Conservation (phyloP, 495 filamentous ascomycete genomes). For the Cudoniella acicularis region DNA sequence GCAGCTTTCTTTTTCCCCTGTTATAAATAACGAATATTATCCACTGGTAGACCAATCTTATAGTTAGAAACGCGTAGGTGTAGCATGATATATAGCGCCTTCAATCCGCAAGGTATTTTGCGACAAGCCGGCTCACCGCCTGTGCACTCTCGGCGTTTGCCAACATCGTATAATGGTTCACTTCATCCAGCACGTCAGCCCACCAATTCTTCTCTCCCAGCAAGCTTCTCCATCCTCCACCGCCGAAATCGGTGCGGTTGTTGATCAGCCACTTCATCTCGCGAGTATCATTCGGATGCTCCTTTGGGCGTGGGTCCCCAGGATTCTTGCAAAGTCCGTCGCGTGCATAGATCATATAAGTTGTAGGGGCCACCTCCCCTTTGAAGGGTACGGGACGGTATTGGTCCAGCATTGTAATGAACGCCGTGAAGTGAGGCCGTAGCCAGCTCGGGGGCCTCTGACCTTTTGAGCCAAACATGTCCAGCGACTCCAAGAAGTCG, state of each 20-base stretch:
- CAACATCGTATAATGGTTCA: too few species aligned
- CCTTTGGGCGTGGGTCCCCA: too few species aligned
- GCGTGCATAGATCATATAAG: slow-evolving; percentile 6
- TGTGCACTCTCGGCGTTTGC: too few species aligned
- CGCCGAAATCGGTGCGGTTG: slow-evolving; percentile 5
- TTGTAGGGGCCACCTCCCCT: background rate
- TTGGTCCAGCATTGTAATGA: background rate
- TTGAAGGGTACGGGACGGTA: background rate
- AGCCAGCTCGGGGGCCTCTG: background rate
- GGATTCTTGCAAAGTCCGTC: background rate
- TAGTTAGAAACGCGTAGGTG: too few species aligned
- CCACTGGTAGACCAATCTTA: too few species aligned
- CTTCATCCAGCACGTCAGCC: background rate
- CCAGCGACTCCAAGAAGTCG: background rate
- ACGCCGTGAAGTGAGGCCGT: background rate
- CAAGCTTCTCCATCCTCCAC: slow-evolving; percentile 2
- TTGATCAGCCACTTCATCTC: slow-evolving; percentile 5
- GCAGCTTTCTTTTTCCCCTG: too few species aligned
- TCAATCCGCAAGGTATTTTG: too few species aligned
- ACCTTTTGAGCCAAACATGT: slow-evolving; percentile 3
- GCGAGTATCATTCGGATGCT: background rate
- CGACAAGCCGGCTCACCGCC: too few species aligned
- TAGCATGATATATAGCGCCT: too few species aligned
- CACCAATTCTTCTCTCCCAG: background rate
- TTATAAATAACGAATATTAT: too few species aligned